Conservation (phyloP, 2,329 filamentous ascomycete genomes). For the Fusarium lyarnte region DNA sequence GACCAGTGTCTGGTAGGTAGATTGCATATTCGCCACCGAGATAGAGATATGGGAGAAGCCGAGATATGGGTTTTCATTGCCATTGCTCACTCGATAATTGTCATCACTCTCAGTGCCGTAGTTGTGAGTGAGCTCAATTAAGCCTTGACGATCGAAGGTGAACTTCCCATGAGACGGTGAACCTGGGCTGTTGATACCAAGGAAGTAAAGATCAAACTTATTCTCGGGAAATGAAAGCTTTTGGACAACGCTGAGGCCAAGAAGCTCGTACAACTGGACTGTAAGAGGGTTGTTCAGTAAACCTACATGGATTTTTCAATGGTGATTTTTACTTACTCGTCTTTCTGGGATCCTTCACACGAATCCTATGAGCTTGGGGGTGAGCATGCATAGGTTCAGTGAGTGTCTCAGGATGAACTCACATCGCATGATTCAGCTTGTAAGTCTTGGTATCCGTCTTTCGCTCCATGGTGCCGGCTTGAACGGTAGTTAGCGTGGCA, state of each 20-base stretch:
- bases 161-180: not conserved
- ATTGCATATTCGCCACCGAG: not conserved
- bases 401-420: fast-evolving
- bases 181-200: not conserved
- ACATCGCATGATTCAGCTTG: not conserved
- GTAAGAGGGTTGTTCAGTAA: not conserved
- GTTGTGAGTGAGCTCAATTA: not conserved
- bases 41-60: not conserved
- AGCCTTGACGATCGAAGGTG: not conserved
- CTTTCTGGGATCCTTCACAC: not conserved
- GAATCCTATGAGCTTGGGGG: not conserved
- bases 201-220: not conserved
- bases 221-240: not conserved
- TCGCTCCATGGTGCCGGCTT: not conserved
- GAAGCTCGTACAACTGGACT: not conserved
- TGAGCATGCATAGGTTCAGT: not conserved
- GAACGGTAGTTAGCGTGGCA: not conserved
- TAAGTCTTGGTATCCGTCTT: not conserved
- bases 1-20: not conserved
- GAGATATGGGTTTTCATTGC: not conserved
- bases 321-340: not conserved
- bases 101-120: not conserved
- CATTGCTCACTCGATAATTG: not conserved
- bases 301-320: fast-evolving
- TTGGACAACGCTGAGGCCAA: not conserved